Base-by-base conservation (phyloP, 2,329 filamentous ascomycete genomes). In the Sclerotinia trifoliorum region DNA sequence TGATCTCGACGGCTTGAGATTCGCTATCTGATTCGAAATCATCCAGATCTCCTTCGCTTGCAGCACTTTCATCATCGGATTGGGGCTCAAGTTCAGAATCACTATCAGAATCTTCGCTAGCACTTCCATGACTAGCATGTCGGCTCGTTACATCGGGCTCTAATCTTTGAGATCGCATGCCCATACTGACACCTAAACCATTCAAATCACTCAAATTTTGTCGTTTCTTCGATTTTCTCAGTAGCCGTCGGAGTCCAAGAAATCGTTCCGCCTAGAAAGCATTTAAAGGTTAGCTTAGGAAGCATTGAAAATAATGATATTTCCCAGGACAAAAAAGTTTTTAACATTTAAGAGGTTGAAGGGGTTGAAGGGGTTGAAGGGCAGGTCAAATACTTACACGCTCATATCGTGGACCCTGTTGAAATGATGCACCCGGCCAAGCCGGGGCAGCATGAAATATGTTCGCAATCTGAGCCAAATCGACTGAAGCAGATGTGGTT, bases 131-230 rank as follows among this genome's bases (percentile, higher is more conserved):
- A 67, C 80, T 82, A 19, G 82, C 78, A 68, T 79, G 77, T 29
- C 72, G 68, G 21, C 70, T 65, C 2, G 75, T 67, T 17, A 77
- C 69, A 57, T 74, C 65, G 2, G 72, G 71, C 3, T 87, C 84
- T 2, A 96, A 80, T 67, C 88, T 87, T 71, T 93, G 90, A 3
- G 91, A 93, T 71, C 89, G 88, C 79, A 94, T 94, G 1, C 90
- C 89, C 70, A 92, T 82, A 72, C 83, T 91, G 29, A 91, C 83
- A 3, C 88, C 88, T 60, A 91, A 79, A 78, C 85, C 83, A 71
- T 72, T 71, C 11, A 78, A 65, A 2, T 73, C 73, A 51, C 74
- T 74, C 68, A 77, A 74, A 2, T 72, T 77, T 58, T 76, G 76
- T 63, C 69, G 75, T 62, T 73, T 71, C 61, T 75, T 88, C 1